A percentile compares a stretch with the other conserved stretches of the same genome.
Conservation (phyloP, 2,329 filamentous ascomycete species). For the Pseudonectria buxi region DNA sequence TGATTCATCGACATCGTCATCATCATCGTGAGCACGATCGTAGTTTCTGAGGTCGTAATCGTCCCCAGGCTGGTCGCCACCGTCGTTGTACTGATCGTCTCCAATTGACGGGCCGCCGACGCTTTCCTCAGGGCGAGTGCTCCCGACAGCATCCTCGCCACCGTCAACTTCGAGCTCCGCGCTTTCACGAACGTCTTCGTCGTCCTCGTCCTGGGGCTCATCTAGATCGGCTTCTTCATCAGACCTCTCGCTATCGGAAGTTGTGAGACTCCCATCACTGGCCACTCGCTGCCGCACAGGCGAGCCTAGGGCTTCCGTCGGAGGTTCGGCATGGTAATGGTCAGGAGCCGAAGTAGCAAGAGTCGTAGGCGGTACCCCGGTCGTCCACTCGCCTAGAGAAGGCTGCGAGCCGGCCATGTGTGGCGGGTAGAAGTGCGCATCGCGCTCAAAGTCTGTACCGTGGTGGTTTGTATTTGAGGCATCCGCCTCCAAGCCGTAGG, state of each 20-base stretch:
- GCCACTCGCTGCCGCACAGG: too few relatives aligned
- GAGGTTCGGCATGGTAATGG: too few relatives aligned
- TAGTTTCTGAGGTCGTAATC: constrained; percentile 30
- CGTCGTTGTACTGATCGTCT: constrained; percentile 18
- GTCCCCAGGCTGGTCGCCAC: constrained; percentile 24
- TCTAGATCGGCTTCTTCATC: too few relatives aligned
- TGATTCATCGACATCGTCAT: constrained; percentile 25
- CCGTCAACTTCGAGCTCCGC: too few relatives aligned
- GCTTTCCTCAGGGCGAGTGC: too few relatives aligned
- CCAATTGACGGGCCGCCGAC: constrained; percentile 5
- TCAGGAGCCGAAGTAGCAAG: neutral
- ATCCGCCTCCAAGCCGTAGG: constrained; percentile 4
- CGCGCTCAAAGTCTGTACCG: constrained; percentile 6
- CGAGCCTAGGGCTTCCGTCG: too few relatives aligned
- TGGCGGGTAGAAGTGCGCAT: constrained; percentile 5
- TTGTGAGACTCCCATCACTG: too few relatives aligned
- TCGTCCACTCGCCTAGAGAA: neutral
- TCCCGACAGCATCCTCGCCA: too few relatives aligned
- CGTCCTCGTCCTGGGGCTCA: too few relatives aligned
- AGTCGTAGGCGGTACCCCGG: neutral
- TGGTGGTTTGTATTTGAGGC: neutral
- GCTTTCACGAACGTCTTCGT: too few relatives aligned
- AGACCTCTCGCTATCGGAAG: too few relatives aligned
- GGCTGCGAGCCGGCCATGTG: constrained; percentile 2
- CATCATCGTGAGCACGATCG: constrained; percentile 25